Evolutionary conservation across 2,329 filamentous ascomycete species (phyloP), one percentile per base, ranked within the genome.

Genomic region (Trichoderma breve): DNA sequence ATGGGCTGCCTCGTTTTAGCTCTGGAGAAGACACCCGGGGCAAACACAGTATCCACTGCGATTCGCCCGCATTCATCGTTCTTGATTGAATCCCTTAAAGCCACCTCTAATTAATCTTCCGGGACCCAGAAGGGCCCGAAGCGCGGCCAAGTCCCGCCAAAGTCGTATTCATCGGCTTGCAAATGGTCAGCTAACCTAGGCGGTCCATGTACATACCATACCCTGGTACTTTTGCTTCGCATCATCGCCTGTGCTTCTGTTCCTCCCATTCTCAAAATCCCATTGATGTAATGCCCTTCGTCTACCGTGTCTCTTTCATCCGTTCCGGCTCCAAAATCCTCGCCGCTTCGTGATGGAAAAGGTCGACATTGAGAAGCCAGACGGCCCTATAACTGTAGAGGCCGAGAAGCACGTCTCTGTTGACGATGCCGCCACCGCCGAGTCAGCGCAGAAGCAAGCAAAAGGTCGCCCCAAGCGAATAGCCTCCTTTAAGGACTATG

Each of bases 401-500:
- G 26, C 55, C 34, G 66, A 67, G 26, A 65, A 73, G 47, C 55
- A 57, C 26, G 67, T 70, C 53, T 26, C 55, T 3, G 65, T 61
- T 6, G 57, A 71, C 12, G 65, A 62, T 15, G 73, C 58, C 39
- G 67, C 78, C 73, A 78, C 83, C 18, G 53, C 51, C 34, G 77
- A 80, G 65, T 72, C 77, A 32, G 77, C 77, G 2, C 72, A 73
- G 4, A 78, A 83, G 70, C 76, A 83, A 69, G 75, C 78, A 66
- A 83, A 84, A 72, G 69, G 76, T 3, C 81, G 80, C 9, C 83
- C 84, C 6, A 83, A 86, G 76, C 81, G 85, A 70, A 83, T 85
- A 71, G 84, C 86, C 0, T 76, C 73, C 2, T 79, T 86, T 67
- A 77, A 79, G 14, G 86, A 88, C 77, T 87, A 86, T 74, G 61